phyloP scores from a whole-genome alignment of 768 basidiomycete genomes.

The Tricholoma hemisulphureum region DNA sequence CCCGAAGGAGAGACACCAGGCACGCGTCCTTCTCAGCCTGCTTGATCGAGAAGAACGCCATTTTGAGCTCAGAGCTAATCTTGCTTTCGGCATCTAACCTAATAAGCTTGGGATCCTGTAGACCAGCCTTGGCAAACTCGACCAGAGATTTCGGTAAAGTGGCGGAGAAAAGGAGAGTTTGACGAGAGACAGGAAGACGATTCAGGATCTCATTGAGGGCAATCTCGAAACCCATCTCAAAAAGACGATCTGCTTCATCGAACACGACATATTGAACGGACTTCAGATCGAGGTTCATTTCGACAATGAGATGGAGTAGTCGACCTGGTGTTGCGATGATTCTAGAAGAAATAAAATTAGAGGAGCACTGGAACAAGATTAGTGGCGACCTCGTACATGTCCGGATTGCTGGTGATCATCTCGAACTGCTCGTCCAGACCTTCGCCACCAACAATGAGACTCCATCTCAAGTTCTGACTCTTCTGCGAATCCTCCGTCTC shows the following conservation, averaged over 20 bases:
- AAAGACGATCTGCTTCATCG: constrained; percentile 97
- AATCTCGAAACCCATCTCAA: constrained; percentile 96
- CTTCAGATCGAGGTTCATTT: constrained; percentile 92
- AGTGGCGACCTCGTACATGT: constrained; percentile 67
- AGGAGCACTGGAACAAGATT: constrained; percentile 9
- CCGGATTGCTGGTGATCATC: constrained; percentile 91
- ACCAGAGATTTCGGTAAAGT: constrained; percentile 94
- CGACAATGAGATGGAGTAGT: constrained; percentile 91
- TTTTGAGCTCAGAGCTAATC: constrained; percentile 88
- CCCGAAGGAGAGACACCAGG: constrained; percentile 77
- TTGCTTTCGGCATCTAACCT: constrained; percentile 96
- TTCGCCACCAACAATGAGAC: constrained; percentile 94
- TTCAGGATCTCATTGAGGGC: constrained; percentile 89
- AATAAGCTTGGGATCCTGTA: constrained; percentile 90
- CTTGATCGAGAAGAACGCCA: constrained; percentile 93
- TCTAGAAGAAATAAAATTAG: constrained; percentile 39
- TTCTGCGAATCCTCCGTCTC: constrained; percentile 54
- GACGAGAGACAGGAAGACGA: constrained; percentile 81
- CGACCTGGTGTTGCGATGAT: constrained; percentile 98
- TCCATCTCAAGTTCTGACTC: constrained; percentile 77
- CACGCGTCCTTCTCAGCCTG: constrained; percentile 94
- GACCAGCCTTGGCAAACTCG: constrained; percentile 97
- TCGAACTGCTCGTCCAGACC: constrained; percentile 95
- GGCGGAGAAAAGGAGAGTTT: constrained; percentile 94
- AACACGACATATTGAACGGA: constrained; percentile 90